Evolutionary conservation across 352 stramenopile genomes (phyloP), one percentile per base, ranked within the genome.

Genomic region (Pythium aquatile): DNA sequence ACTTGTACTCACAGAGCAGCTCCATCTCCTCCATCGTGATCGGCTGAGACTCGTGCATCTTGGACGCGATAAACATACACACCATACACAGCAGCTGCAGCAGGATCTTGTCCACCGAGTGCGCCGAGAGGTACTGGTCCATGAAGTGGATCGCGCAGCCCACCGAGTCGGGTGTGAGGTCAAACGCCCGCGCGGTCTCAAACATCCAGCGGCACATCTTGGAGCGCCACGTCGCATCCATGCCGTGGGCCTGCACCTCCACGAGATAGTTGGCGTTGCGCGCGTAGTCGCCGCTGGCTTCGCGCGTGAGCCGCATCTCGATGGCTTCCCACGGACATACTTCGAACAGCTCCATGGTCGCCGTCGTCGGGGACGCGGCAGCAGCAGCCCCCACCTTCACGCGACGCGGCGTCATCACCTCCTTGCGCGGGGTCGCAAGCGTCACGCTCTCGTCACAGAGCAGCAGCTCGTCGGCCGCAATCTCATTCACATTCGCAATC

Each of bases 121-220:
- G 75, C 5, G 68, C 59, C 30, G 74, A 83, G 6, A 93, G 68
- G 63, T 87, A 91, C 61, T 86, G 73, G 63, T 93, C 84, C 65
- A 93, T 74, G 60, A 81, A 90, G 67, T 88, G 77, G 48, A 91
- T 76, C 20, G 81, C 80, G 28, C 71, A 78, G 44, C 61, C 81
- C 11, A 90, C 76, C 10, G 78, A 76, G 63, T 93, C 82, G 57
- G 81, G 76, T 20, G 76, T 76, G 58, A 93, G 70, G 52, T 88
- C 79, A 58, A 93, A 91, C 60, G 86, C 78, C 47, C 83, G 77
- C 26, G 80, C 77, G 0, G 82, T 91, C 75, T 75, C 78, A 51
- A 91, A 85, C 84, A 93, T 93, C 84, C 84, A 93, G 35, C 75
- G 82, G 53, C 79, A 89, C 49, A 93, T 87, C 54, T 86, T 86